Evolutionary conservation across 2,329 filamentous ascomycete genomes (phyloP), one percentile per base, ranked within the genome.

Genomic region (Ceratocystis albifundus): DNA sequence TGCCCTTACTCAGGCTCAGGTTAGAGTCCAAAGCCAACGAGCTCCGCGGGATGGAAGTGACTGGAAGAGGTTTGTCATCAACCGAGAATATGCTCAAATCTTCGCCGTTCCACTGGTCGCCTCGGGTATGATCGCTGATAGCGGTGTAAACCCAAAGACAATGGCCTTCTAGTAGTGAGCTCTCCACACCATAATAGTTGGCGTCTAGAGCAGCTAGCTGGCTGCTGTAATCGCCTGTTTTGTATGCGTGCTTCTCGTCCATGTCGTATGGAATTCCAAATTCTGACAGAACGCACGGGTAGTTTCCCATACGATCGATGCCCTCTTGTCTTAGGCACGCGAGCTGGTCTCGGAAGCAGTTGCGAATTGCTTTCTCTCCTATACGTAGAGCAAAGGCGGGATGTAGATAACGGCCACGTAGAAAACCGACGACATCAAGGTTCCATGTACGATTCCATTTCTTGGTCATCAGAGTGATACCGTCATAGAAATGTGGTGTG

Each of bases 371-470:
- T 2, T 86, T 89, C 77, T 97, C 93, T 61, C 94, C 94, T 61
- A 99, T 80, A 72, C 92, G 94, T 74, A 99, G 88, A 2, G 90
- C 94, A 73, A 99, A 93, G 0, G 90, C 90, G 12, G 94, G 94
- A 25, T 88, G 88, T 70, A 89, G 80, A 73, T 99, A 99, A 70
- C 87, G 88, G 12, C 94, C 94, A 59, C 94, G 87, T 55, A 99
- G 79, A 15, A 99, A 84, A 1, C 94, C 94, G 63, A 99, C 85
- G 3, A 99, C 90, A 74, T 99, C 94, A 6, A 99, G 88, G 71
- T 99, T 99, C 88, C 94, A 99, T 17, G 88, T 86, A 48, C 92
- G 88, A 73, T 97, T 99, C 94, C 94, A 99, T 75, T 96, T 96
- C 77, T 99, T 99, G 12, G 90, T 97, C 82, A 99, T 89, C 3